Evolutionary conservation across 2,329 filamentous ascomycete species (phyloP), one percentile per base, ranked within the genome.

Genomic region (Trichothecium roseum): DNA sequence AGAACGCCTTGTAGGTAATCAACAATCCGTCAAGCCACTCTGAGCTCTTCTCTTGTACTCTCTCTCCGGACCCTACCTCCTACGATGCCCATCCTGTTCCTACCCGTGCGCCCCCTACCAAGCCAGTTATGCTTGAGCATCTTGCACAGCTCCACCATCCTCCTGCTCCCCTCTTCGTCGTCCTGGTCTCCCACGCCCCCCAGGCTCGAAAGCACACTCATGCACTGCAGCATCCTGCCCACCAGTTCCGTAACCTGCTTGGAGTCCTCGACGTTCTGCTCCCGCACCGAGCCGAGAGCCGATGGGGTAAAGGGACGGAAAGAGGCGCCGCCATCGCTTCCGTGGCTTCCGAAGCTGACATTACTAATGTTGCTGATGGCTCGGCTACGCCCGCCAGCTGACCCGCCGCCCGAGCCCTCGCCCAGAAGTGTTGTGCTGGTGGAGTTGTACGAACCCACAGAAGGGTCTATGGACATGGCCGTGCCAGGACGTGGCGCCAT

Each of bases 81-180:
- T 1, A 96, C 88, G 53, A 95, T 89, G 0, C 91, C 91, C 44
- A 86, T 75, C 36, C 91, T 66, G 56, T 96, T 93, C 43, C 91
- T 69, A 0, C 91, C 91, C 4, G 87, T 96, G 26, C 91, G 66
- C 0, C 89, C 89, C 32, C 91, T 69, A 0, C 89, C 89, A 2
- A 98, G 70, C 91, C 91, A 98, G 57, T 98, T 98, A 49, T 95
- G 77, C 61, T 96, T 98, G 41, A 98, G 65, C 47, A 91, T 78
- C 52, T 85, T 81, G 38, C 82, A 86, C 42, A 98, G 64, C 50
- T 88, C 75, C 42, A 89, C 82, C 50, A 96, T 82, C 58, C 81
- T 85, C 38, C 71, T 72, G 52, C 89, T 84, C 2, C 75, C 71
- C 27, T 81, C 77, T 43, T 93, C 85, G 15, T 74, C 73, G 1